A percentile compares a stretch with the other conserved stretches of the same genome.
Conservation (phyloP, 2,329 filamentous ascomycete genomes). For the Penicillium sp. region DNA sequence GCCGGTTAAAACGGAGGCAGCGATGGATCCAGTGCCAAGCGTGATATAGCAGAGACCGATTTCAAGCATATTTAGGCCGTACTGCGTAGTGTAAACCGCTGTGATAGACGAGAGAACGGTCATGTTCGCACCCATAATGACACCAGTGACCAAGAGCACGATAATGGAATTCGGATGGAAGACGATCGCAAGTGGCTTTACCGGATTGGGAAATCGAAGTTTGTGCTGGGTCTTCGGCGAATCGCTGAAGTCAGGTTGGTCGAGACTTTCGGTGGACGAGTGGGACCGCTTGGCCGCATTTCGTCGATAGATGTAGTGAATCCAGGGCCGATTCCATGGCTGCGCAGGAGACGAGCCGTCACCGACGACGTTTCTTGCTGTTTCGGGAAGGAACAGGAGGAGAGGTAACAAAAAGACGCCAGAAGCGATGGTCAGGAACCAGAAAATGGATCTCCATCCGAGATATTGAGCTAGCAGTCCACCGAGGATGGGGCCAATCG, state of each 20-base stretch:
- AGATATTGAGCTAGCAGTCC: slow-evolving; percentile 47
- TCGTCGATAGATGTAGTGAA: background rate
- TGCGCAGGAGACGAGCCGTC: slow-evolving; percentile 23
- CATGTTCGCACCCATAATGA: slow-evolving; percentile 22
- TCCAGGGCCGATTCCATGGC: slow-evolving; percentile 11
- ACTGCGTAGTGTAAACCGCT: slow-evolving; percentile 17
- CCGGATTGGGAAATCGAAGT: slow-evolving; percentile 16
- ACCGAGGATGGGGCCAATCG: slow-evolving; percentile 51
- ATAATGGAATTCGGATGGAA: slow-evolving; percentile 32
- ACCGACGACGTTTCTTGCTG: slow-evolving; percentile 32
- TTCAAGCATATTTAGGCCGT: slow-evolving; percentile 35
- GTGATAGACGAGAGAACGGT: slow-evolving; percentile 30
- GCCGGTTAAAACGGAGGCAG: slow-evolving; percentile 17
- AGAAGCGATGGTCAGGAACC: slow-evolving; percentile 50
- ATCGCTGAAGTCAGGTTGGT: slow-evolving; percentile 1
- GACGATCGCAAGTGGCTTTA: slow-evolving; percentile 27
- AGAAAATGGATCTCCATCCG: slow-evolving; percentile 54
- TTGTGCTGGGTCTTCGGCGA: slow-evolving; percentile 6
- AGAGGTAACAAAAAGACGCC: slow-evolving; percentile 31
- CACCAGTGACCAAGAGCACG: slow-evolving; percentile 20
- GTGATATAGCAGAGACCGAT: slow-evolving; percentile 39
- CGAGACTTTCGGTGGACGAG: background rate
- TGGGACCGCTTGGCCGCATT: background rate
- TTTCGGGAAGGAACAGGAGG: slow-evolving; percentile 19
- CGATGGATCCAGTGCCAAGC: slow-evolving; percentile 23